A percentile compares a stretch with the other conserved stretches of the same genome.
Conservation (phyloP, 2,329 filamentous ascomycete species). For the Colletotrichum sansevieriae region DNA sequence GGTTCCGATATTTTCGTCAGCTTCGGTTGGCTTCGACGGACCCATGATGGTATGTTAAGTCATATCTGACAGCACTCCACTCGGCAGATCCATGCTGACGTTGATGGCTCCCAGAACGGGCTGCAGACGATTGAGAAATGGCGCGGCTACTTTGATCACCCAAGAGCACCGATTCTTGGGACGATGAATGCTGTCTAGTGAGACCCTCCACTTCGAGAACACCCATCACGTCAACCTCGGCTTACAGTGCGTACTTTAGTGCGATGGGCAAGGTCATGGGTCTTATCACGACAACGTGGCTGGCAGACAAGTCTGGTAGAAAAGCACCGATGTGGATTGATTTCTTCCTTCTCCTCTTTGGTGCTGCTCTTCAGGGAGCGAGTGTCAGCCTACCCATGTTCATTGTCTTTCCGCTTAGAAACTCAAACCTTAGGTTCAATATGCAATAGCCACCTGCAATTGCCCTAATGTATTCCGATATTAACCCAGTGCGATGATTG, state of each 20-base stretch:
- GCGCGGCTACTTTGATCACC: constrained; percentile 51
- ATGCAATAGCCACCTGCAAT: no score
- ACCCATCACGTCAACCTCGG: no score
- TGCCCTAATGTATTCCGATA: no score
- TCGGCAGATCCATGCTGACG: background rate
- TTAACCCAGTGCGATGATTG: no score
- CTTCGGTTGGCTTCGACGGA: constrained; percentile 57
- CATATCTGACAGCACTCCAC: background rate
- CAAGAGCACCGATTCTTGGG: constrained; percentile 26
- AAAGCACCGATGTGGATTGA: no score
- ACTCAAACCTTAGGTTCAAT: no score
- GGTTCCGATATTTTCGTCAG: constrained; percentile 57
- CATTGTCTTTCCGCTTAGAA: no score
- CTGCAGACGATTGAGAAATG: constrained; percentile 54
- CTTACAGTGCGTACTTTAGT: no score
- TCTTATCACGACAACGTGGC: no score
- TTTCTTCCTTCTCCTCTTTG: no score
- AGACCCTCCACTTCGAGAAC: no score
- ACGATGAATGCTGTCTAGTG: constrained; percentile 39
- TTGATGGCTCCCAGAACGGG: constrained; percentile 47
- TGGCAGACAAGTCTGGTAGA: no score
- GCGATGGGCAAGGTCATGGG: constrained; percentile 39
- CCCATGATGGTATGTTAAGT: constrained; percentile 15
- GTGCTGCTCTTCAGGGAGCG: constrained; percentile 48
- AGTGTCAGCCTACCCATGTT: constrained; percentile 48